A percentile compares a stretch with the other conserved stretches of the same genome.
Evolutionary conservation across 2,329 filamentous ascomycete genomes (phyloP).

Genomic region (Pseudodiploospora longispora): DNA sequence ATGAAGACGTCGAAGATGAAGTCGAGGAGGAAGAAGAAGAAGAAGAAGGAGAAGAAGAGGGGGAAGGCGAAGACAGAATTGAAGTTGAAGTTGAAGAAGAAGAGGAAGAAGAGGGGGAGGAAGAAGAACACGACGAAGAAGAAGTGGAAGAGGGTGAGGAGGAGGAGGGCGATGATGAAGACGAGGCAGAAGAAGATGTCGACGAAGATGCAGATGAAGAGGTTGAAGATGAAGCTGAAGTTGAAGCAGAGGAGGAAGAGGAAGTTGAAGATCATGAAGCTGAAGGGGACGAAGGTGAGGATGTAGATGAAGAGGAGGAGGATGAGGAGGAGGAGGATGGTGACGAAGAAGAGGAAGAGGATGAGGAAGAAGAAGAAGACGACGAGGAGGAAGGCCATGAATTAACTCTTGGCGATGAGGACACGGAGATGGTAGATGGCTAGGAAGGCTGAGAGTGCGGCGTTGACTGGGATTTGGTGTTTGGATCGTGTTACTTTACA

Average conservation of each 20-base stretch:
- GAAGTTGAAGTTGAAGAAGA: slow-evolving; percentile 3
- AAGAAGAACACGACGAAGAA: slow-evolving; percentile 1
- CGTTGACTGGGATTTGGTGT: not conserved
- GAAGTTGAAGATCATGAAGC: slow-evolving; percentile 9
- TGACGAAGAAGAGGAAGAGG: slow-evolving; percentile 15
- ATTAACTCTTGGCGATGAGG: slow-evolving; percentile 10
- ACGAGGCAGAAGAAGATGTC: slow-evolving; percentile 1
- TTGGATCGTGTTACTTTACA: too few relatives aligned
- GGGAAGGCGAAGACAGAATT: slow-evolving; percentile 2
- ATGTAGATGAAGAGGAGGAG: slow-evolving; percentile 2
- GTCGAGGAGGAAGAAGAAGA: slow-evolving; percentile 10
- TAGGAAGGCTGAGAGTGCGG: not conserved
- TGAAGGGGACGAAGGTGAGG: slow-evolving; percentile 12
- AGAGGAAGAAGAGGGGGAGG: slow-evolving; percentile 12
- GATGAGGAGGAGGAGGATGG: slow-evolving; percentile 14
- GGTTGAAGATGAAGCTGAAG: slow-evolving; percentile 16
- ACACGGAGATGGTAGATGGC: slow-evolving; percentile 7
- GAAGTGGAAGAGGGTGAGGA: not conserved
- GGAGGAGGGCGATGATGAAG: slow-evolving; percentile 9
- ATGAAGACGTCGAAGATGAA: slow-evolving; percentile 5
- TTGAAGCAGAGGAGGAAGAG: slow-evolving; percentile 9
- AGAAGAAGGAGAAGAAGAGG: slow-evolving; percentile 6
- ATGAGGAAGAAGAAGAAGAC: slow-evolving; percentile 13
- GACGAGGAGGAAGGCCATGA: slow-evolving; percentile 8
- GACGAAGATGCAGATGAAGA: slow-evolving; percentile 15